A percentile compares a stretch with the other conserved stretches of the same genome.
phyloP scores from a whole-genome alignment of 768 basidiomycete species.

The Pholiota molesta region DNA sequence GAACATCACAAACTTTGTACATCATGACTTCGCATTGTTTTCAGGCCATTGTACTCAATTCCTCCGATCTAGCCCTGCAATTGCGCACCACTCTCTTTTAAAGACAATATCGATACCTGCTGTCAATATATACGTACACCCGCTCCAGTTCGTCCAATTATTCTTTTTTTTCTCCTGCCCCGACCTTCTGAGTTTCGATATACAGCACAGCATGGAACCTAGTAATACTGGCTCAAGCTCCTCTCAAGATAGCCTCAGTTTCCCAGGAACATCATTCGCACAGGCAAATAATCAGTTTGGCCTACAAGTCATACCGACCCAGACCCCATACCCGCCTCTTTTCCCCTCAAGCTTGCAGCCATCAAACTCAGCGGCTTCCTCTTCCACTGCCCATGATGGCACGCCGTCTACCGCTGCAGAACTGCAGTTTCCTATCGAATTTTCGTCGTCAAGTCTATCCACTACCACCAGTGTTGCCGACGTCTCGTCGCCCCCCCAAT shows the following conservation, averaged over 20 bases:
- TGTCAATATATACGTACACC: background rate
- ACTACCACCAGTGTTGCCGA: background rate
- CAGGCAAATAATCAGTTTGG: background rate
- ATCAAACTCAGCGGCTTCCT: background rate
- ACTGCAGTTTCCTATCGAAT: background rate
- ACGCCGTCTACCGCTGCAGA: background rate
- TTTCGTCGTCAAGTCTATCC: background rate
- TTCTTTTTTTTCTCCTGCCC: background rate
- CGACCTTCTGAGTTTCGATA: background rate
- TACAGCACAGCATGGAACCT: background rate
- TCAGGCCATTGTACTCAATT: slow-evolving; percentile 1
- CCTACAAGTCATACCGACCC: background rate
- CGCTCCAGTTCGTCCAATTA: background rate
- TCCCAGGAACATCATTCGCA: background rate
- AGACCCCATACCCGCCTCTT: background rate
- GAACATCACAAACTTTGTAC: background rate
- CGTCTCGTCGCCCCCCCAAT: background rate
- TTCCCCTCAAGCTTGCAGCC: background rate
- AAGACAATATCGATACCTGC: background rate
- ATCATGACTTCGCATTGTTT: slow-evolving; percentile 3
- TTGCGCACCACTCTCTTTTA: background rate
- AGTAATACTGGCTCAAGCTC: background rate
- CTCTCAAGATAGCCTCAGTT: background rate
- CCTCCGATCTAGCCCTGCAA: background rate
- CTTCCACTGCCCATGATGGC: background rate